Evolutionary conservation across 73 alveolate genomes (phyloP).

Genomic region (Paramecium primaurelia): DNA sequence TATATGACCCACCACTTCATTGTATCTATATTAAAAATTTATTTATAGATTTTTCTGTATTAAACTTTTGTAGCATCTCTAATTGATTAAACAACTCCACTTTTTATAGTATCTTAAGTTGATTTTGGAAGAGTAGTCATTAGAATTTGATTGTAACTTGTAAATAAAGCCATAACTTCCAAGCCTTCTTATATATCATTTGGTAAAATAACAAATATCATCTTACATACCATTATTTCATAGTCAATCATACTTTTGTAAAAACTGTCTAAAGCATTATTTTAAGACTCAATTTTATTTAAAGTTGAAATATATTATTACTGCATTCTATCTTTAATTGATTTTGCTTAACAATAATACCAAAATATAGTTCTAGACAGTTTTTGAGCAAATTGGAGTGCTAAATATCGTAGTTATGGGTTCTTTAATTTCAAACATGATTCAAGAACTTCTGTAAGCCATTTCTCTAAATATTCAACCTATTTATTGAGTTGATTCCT

Average conservation of each 20-base stretch:
- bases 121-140: not conserved
- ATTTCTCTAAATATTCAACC: not conserved
- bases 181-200: not conserved
- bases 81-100: not conserved
- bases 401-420: not conserved
- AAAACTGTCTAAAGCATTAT: not conserved
- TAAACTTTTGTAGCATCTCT: not conserved
- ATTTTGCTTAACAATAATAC: not conserved
- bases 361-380: not conserved
- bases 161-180: not conserved
- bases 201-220: not conserved
- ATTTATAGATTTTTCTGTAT: not conserved
- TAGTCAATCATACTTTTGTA: not conserved
- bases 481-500: not conserved
- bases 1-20: not conserved
- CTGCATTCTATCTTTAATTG: not conserved
- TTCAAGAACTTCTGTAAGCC: not conserved
- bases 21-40: not conserved
- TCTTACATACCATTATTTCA: not conserved
- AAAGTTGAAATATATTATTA: not conserved
- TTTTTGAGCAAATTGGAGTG: not conserved
- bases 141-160: not conserved
- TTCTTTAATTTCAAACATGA: not conserved
- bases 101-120: not conserved
- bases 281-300: not conserved